Evolutionary conservation across 345 rosid species (phyloP), one percentile per base, ranked within the genome.

Genomic region (Populus ilicifolia): DNA sequence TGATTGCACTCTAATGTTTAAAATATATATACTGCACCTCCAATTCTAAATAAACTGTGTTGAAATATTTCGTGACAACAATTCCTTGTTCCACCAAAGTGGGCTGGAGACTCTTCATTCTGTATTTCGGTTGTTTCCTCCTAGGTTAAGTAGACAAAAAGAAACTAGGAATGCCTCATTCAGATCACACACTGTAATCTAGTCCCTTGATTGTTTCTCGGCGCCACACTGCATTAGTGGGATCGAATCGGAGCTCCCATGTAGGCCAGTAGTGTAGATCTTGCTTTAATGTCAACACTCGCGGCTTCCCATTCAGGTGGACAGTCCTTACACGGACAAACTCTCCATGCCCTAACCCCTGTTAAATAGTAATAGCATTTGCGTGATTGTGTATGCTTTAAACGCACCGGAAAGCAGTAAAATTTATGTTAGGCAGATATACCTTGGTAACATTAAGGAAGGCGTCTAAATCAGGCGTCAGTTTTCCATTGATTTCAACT

Each of bases 261-360:
- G 96, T 91, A 23, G 97, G 96, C 99, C 97, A 96, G 75, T 96
- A 93, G 81, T 93, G 98, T 67, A 96, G 85, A 87, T 93, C 99
- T 79, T 96, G 97, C 88, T 96, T 96, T 79, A 96, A 77, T 13
- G 98, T 91, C 69, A 92, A 71, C 25, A 96, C 97, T 71, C 94
- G 87, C 54, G 99, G 99, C 88, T 92, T 92, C 77, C 97, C 98
- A 72, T 90, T 89, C 38, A 96, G 88, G 87, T 91, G 96, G 67
- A 96, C 86, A 0, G 94, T 96, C 85, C 83, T 87, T 16, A 93
- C 88, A 8, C 99, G 92, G 54, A 93, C 98, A 83, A 93, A 93
- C 75, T 93, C 94, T 61, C 91, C 93, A 70, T 92, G 93, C 74
- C 87, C 89, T 79, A 96, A 77, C 84, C 88, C 96, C 99, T 93